Conservation (phyloP, 2,329 filamentous ascomycete species). For the Colletotrichum spinosum region DNA sequence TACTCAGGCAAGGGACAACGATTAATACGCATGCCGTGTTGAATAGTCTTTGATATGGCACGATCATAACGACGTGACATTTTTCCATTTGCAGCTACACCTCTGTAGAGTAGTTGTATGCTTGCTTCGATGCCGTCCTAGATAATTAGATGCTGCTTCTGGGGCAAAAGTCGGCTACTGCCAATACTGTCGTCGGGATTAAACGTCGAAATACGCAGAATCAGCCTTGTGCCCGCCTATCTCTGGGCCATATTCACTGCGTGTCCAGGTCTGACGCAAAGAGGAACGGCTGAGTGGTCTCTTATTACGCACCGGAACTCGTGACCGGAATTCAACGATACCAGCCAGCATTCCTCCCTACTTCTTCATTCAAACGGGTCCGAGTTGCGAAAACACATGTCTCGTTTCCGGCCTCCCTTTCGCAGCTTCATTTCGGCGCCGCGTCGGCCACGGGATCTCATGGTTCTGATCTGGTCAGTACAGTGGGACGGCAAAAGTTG, state of each 20-base stretch:
- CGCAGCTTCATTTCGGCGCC: slow-evolving; percentile 3
- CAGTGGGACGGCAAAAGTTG: too few species aligned
- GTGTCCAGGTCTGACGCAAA: slow-evolving; percentile 6
- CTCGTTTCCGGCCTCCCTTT: slow-evolving; percentile 21
- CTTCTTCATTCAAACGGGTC: slow-evolving; percentile 4
- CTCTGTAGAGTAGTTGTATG: not conserved
- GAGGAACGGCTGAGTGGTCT: not conserved
- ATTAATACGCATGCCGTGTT: too few species aligned
- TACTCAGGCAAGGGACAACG: too few species aligned
- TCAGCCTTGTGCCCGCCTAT: not conserved
- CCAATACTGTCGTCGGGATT: not conserved
- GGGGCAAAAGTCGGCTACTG: not conserved
- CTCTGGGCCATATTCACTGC: not conserved
- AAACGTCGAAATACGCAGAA: not conserved
- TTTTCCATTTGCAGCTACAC: too few species aligned
- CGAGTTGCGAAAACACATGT: slow-evolving; percentile 8
- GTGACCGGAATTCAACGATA: not conserved
- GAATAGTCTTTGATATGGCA: too few species aligned
- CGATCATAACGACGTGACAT: too few species aligned
- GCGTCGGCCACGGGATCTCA: slow-evolving; percentile 7
- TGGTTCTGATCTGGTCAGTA: not conserved
- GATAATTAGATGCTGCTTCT: not conserved
- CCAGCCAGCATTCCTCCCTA: not conserved
- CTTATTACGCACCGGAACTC: slow-evolving; percentile 1
- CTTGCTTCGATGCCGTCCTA: not conserved